Evolutionary conservation across 768 basidiomycete species (phyloP).

Genomic region (Lactarius pseudohatsudake): DNA sequence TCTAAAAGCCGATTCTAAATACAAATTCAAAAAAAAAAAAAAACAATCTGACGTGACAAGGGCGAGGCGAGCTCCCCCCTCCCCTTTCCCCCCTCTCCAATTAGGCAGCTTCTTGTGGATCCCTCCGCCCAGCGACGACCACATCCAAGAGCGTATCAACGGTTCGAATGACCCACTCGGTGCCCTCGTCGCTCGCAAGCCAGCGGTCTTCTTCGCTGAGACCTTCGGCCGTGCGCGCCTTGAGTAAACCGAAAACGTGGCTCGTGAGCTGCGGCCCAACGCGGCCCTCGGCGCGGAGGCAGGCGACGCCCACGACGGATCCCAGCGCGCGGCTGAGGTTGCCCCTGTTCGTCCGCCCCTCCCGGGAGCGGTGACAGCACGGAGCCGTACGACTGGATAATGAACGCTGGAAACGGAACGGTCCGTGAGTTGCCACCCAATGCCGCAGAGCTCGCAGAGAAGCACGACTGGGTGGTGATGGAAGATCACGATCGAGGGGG

Average conservation of each 20-base stretch:
- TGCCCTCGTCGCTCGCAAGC: constrained; percentile 82
- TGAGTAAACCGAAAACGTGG: constrained; percentile 88
- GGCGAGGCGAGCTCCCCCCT: background rate
- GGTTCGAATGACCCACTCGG: constrained; percentile 84
- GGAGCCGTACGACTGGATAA: constrained; percentile 82
- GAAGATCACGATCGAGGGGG: constrained; percentile 28
- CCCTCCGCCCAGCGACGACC: constrained; percentile 43
- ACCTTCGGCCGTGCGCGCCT: constrained; percentile 63
- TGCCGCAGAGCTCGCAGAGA: background rate
- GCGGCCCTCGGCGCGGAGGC: constrained; percentile 78
- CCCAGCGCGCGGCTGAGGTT: constrained; percentile 84
- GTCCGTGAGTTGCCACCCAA: constrained; percentile 17
- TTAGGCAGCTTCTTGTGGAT: constrained; percentile 46
- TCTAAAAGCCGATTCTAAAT: constrained; percentile 15
- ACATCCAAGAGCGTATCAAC: constrained; percentile 81
- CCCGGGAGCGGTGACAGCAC: constrained; percentile 72
- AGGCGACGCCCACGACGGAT: constrained; percentile 81
- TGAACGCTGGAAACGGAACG: constrained; percentile 56
- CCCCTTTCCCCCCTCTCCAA: constrained; percentile 43
- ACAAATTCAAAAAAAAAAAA: constrained; percentile 18
- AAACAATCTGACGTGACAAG: constrained; percentile 12
- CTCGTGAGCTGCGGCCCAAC: constrained; percentile 87
- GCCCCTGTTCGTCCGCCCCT: constrained; percentile 61
- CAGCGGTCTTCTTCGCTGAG: constrained; percentile 72
- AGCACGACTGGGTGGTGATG: background rate